These are phyloP conservation scores for Bisporella sp. DNA, from an alignment of 2,329 filamentous ascomycete genomes.

Conservation along the genomic window DNA sequence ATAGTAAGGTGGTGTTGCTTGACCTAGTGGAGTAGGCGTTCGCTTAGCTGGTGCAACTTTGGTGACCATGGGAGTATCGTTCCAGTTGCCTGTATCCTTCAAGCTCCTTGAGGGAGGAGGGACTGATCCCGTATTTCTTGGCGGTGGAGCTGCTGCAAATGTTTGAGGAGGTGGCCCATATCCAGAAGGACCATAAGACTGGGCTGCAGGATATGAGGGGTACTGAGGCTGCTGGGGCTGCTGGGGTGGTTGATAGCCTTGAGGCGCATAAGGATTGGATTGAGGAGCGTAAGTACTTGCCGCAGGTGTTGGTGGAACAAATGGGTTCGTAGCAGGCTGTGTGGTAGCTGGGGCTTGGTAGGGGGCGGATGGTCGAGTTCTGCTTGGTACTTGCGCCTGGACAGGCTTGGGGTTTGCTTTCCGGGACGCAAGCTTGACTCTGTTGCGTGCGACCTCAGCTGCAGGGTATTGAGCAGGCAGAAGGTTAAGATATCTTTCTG, in stretches of 20 bases:
- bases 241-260: conserved; percentile 31
- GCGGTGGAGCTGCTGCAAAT: conserved; percentile 42
- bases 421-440: conserved; percentile 77
- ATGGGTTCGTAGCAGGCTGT: conserved; percentile 29
- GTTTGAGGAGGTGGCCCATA: conserved; percentile 27
- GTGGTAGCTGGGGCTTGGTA: conserved; percentile 39
- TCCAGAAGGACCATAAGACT: conserved; percentile 17
- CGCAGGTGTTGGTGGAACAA: conserved; percentile 28
- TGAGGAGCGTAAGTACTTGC: conserved; percentile 43
- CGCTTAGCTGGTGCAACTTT: conserved; percentile 65
- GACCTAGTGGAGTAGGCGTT: conserved; percentile 52
- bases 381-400: conserved; percentile 22
- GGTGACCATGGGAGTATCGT: conserved; percentile 83
- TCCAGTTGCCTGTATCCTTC: conserved; percentile 81
- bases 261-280: conserved; percentile 31
- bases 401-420: conserved; percentile 40
- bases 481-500: conserved; percentile 86
- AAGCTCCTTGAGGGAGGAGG: conserved; percentile 58
- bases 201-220: conserved; percentile 25
- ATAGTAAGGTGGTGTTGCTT: conserved; percentile 71
- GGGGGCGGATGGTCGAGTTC: conserved; percentile 36
- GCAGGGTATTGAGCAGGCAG: conserved; percentile 77
- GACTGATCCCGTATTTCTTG: conserved; percentile 58
- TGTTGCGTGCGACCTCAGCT: conserved; percentile 78
- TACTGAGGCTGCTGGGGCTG: conserved; percentile 24